phyloP scores from a whole-genome alignment of 1,284 basidiomycete species.

The Cryptococcus neoformans region DNA sequence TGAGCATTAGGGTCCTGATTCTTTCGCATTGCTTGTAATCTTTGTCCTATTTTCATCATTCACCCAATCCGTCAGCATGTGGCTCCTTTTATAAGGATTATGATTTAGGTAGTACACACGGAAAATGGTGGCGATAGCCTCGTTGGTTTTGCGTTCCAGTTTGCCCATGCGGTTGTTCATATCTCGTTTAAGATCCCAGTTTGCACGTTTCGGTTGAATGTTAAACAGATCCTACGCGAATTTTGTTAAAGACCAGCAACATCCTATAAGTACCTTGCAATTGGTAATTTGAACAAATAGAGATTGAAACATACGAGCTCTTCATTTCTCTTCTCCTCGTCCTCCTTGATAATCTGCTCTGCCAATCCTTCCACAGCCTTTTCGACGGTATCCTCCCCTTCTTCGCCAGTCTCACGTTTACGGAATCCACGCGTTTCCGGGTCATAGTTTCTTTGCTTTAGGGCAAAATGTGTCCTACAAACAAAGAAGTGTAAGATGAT shows the following conservation, averaged over 20 bases:
- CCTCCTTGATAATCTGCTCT: conserved; percentile 76
- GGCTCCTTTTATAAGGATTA: not conserved
- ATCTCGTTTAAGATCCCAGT: conserved; percentile 97
- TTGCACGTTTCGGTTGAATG: conserved; percentile 92
- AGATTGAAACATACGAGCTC: conserved; percentile 65
- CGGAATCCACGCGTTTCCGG: conserved; percentile 72
- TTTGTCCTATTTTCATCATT: conserved; percentile 30
- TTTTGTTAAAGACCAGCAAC: not conserved
- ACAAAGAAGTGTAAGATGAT: not conserved
- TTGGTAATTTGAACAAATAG: not conserved
- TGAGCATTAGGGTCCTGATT: conserved; percentile 27
- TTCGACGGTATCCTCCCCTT: conserved; percentile 76
- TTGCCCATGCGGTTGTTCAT: conserved; percentile 84
- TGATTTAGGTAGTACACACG: conserved; percentile 57
- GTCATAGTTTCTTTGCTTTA: conserved; percentile 81
- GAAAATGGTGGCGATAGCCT: conserved; percentile 88
- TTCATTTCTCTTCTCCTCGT: conserved; percentile 75
- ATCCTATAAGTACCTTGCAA: not conserved
- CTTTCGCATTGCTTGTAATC: conserved; percentile 44
- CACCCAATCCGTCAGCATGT: not conserved
- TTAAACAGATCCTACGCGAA: conserved; percentile 79
- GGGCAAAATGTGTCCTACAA: conserved; percentile 54
- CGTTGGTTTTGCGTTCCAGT: conserved; percentile 85
- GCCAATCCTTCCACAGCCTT: conserved; percentile 78
- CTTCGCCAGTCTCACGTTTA: conserved; percentile 59